Evolutionary conservation across 2,329 filamentous ascomycete species (phyloP).

Genomic region (Tolypocladium ophioglossoides): DNA sequence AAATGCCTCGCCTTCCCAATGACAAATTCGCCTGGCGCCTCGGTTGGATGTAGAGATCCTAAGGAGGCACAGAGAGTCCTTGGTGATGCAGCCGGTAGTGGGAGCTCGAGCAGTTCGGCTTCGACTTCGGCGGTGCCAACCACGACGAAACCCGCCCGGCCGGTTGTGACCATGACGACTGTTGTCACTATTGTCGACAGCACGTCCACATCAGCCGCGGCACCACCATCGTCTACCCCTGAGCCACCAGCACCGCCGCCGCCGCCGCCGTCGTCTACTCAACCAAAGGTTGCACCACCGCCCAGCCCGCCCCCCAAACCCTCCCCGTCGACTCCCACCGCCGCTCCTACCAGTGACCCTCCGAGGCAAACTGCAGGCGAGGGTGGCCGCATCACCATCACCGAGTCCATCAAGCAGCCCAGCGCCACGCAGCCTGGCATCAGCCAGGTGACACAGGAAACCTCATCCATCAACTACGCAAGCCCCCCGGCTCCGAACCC

Average conservation of each 20-base stretch:
- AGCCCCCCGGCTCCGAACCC: slow-evolving; percentile 4
- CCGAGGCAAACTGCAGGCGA: background rate
- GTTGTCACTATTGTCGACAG: slow-evolving; percentile 18
- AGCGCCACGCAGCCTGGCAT: slow-evolving; percentile 2
- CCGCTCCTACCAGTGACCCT: background rate
- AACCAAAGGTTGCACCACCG: background rate
- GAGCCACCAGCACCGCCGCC: slow-evolving; percentile 5
- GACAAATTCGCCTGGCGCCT: slow-evolving; percentile 33
- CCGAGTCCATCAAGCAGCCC: slow-evolving; percentile 16
- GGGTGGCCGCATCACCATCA: slow-evolving; percentile 11
- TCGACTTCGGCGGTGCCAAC: background rate
- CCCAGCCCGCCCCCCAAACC: background rate
- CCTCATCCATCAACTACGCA: slow-evolving; percentile 4
- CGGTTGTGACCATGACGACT: slow-evolving; percentile 18
- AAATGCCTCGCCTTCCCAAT: slow-evolving; percentile 46
- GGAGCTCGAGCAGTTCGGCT: background rate
- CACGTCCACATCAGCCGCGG: background rate
- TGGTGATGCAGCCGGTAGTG: slow-evolving; percentile 14
- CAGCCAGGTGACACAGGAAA: background rate
- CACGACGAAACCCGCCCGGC: slow-evolving; percentile 6
- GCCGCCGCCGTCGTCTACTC: background rate
- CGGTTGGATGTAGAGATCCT: slow-evolving; percentile 35
- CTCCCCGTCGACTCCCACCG: background rate
- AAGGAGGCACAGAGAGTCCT: slow-evolving; percentile 31
- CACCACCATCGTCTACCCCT: slow-evolving; percentile 1